Percentiles rank a stretch among this genome's conserved stretches.
Evolutionary conservation across 768 basidiomycete genomes (phyloP).

Genomic region (Calocybe gangraenosa): DNA sequence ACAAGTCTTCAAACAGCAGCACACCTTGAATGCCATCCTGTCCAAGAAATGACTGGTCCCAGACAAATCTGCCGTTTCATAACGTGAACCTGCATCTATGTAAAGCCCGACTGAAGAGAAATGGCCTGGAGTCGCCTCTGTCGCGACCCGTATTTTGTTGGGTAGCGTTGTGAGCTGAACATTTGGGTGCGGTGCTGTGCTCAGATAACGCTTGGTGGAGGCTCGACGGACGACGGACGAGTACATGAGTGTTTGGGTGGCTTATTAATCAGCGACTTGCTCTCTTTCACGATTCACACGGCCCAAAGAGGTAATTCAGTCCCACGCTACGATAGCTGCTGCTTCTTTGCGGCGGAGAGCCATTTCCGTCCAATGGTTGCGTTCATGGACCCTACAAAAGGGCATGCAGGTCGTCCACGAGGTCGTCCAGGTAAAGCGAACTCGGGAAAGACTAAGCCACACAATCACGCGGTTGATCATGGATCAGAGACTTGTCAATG

Average conservation of each 20-base stretch:
- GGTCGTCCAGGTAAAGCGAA: too few species aligned
- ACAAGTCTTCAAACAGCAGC: too few species aligned
- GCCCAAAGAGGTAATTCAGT: constrained; percentile 11
- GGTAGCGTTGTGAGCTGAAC: constrained; percentile 79
- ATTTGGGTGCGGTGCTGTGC: constrained; percentile 23
- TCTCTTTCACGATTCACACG: not conserved
- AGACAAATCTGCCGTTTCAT: constrained; percentile 67
- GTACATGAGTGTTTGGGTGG: constrained; percentile 17
- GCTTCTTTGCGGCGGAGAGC: too few species aligned
- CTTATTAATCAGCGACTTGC: constrained; percentile 3
- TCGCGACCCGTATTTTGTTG: constrained; percentile 90
- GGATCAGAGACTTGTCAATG: too few species aligned
- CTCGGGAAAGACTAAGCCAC: too few species aligned
- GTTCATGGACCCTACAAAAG: constrained; percentile 8
- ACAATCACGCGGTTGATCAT: too few species aligned
- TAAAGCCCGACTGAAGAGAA: constrained; percentile 93
- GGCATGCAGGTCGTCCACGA: too few species aligned
- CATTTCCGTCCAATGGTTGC: too few species aligned
- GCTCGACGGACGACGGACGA: constrained; percentile 14
- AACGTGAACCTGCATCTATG: constrained; percentile 89
- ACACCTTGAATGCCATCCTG: constrained; percentile 94
- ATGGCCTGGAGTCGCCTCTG: constrained; percentile 87
- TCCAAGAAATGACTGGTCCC: constrained; percentile 93
- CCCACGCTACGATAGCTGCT: not conserved
- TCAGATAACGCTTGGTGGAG: constrained; percentile 9